Base-by-base conservation (phyloP, 495 filamentous ascomycete species). In the Melanomma pulvis-pyrius region DNA sequence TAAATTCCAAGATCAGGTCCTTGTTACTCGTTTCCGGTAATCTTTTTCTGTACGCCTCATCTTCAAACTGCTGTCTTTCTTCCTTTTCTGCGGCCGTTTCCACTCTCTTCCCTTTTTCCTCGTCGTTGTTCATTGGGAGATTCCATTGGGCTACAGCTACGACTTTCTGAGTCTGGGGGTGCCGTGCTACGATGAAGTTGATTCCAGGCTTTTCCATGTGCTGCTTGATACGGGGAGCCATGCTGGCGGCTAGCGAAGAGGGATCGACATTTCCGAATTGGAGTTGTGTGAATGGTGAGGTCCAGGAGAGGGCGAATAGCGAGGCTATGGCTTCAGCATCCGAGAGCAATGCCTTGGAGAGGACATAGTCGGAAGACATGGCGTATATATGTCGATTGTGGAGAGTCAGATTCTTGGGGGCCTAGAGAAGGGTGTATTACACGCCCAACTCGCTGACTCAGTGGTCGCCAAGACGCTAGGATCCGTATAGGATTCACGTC, bases 1-100 rank as follows among this genome's bases (percentile, higher is more conserved):
- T 57, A 34, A 67, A 71, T 1, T 66, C 57, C 63, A 71, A 63
- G 21, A 71, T 58, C 11, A 71, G 22, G 13, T 71, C 68, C 28
- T 71, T 71, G 19, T 71, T 71, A n/a, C 61, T 48, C 11, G 22
- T 41, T 17, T 71, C 63, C 1, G 68, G 68, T 24, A 71, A 34
- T 17, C 26, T 32, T 19, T 67, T 62, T 29, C 63, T 46, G 44
- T 58, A 63, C 5, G 25, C 26, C 39, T 67, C 68, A 34, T 71
- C 68, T 44, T 66, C 63, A n/a, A 66, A 32, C 1, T 51, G n/a
- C 25, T 67, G 57, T 32, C 68, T 41, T 17, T 71, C 63, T 19
- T 50, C 50, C 49, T 61, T 39, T 19, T 71, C 62, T 28, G 53
- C 44, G 5, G 28, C 8, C 7, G 63, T 53, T 25, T 71, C 63